Conservation (phyloP, 768 basidiomycete species). For the Crucibulum laeve region DNA sequence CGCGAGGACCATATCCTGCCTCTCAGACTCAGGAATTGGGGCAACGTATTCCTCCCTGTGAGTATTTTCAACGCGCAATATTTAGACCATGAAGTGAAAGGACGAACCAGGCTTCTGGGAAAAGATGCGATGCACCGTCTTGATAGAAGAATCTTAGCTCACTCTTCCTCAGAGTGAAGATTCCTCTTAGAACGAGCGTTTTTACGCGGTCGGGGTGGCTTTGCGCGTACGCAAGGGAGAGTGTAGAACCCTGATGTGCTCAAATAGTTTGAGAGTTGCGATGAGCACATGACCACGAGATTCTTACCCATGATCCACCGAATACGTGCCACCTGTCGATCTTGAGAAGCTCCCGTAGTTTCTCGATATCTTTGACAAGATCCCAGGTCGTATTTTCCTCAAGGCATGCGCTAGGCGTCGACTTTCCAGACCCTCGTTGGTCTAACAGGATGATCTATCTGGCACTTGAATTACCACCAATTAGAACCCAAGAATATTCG, state of each 20-base stretch:
- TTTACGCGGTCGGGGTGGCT: constrained; percentile 79
- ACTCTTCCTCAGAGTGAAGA: constrained; percentile 82
- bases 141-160: constrained; percentile 95
- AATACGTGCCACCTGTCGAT: constrained; percentile 93
- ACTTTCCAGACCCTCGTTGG: constrained; percentile 86
- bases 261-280: not conserved
- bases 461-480: not conserved
- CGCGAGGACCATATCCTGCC: constrained; percentile 76
- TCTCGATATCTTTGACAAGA: constrained; percentile 87
- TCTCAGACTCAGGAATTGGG: constrained; percentile 76
- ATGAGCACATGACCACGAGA: not conserved
- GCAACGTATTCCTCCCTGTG: constrained; percentile 78
- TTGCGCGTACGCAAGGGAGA: constrained; percentile 84
- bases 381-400: constrained; percentile 95
- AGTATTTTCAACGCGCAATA: not conserved
- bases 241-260: constrained; percentile 67
- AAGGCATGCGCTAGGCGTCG: constrained; percentile 72
- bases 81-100: not conserved
- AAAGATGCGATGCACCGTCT: constrained; percentile 74
- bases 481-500: not conserved
- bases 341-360: constrained; percentile 65
- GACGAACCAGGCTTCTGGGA: constrained; percentile 82
- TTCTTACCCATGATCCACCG: constrained; percentile 86
- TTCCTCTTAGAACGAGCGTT: constrained; percentile 79
- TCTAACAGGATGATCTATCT: constrained; percentile 80